Evolutionary conservation across 176 grass and related monocot species (phyloP).

Genomic region (Poa pratensis): DNA sequence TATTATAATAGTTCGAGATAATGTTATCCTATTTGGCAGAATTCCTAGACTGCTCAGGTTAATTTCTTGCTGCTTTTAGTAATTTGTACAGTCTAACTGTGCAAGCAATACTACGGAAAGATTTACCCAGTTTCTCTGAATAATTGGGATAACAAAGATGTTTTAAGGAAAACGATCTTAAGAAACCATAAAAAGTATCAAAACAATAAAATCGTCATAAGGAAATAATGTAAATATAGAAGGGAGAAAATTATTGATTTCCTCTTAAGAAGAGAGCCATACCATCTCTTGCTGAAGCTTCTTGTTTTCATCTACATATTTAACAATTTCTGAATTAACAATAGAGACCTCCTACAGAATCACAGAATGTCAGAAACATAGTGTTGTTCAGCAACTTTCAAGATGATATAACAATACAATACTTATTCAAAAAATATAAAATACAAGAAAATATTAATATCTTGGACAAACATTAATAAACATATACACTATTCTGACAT

Average conservation of each 20-base stretch:
- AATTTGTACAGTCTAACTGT: background rate
- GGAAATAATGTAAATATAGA: constrained; percentile 23
- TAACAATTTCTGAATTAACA: constrained; percentile 50
- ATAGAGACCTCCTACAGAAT: constrained; percentile 48
- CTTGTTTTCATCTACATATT: constrained; percentile 66
- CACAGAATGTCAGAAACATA: constrained; percentile 32
- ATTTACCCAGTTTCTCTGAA: constrained; percentile 11
- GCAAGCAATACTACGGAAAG: background rate
- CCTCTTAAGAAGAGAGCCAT: constrained; percentile 19
- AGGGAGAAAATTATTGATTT: background rate
- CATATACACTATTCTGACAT: constrained; percentile 7
- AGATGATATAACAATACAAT: background rate
- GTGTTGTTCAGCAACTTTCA: background rate
- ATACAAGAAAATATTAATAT: background rate
- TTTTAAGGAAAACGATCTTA: constrained; percentile 1
- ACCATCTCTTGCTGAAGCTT: constrained; percentile 79
- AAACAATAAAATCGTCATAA: background rate
- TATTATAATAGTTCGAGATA: background rate
- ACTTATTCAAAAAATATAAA: no score
- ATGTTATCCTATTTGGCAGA: background rate
- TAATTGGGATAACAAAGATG: background rate
- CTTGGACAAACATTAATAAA: background rate
- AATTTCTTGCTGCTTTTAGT: background rate
- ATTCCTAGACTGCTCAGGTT: background rate
- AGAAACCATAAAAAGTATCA: background rate